phyloP scores from a whole-genome alignment of 2,329 filamentous ascomycete genomes.

The Aspergillus amoenus region DNA sequence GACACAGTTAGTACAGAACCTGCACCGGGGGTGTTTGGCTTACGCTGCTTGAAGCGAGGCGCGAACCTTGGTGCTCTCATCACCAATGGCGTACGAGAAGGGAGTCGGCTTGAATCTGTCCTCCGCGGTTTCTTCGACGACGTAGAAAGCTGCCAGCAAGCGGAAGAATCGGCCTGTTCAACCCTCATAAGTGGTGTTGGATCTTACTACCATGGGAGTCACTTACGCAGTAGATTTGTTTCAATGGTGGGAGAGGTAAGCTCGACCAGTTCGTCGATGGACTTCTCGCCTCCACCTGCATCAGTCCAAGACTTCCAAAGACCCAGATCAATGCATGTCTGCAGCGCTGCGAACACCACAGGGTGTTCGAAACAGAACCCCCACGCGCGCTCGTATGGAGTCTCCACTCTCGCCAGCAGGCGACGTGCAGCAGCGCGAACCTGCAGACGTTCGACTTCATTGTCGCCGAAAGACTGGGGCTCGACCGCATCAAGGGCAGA shows the following conservation, averaged over 20 bases:
- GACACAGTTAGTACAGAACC: neutral
- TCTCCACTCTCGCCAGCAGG: conserved; percentile 31
- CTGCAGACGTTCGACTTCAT: conserved; percentile 25
- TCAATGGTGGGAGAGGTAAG: conserved; percentile 16
- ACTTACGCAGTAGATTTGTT: neutral
- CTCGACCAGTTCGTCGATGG: conserved; percentile 28
- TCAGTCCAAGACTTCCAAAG: conserved; percentile 33
- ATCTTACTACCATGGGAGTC: too few species aligned
- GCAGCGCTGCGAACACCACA: conserved; percentile 29
- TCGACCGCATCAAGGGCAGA: conserved; percentile 20
- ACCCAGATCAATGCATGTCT: conserved; percentile 31
- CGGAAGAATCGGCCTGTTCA: conserved; percentile 28
- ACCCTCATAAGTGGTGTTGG: too few species aligned
- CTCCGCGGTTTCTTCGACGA: conserved; percentile 31
- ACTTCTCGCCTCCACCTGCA: conserved; percentile 28
- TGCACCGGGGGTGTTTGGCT: neutral
- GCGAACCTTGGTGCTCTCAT: conserved; percentile 30
- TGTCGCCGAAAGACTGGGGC: conserved; percentile 14
- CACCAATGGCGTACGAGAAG: conserved; percentile 33
- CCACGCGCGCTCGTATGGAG: conserved; percentile 34
- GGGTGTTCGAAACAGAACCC: conserved; percentile 32
- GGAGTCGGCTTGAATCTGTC: conserved; percentile 33
- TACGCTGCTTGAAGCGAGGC: conserved; percentile 32
- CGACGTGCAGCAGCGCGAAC: conserved; percentile 29
- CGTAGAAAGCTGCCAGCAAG: conserved; percentile 30